phyloP scores from a whole-genome alignment of 139 green algal species.

The Chlorella vulgaris region DNA sequence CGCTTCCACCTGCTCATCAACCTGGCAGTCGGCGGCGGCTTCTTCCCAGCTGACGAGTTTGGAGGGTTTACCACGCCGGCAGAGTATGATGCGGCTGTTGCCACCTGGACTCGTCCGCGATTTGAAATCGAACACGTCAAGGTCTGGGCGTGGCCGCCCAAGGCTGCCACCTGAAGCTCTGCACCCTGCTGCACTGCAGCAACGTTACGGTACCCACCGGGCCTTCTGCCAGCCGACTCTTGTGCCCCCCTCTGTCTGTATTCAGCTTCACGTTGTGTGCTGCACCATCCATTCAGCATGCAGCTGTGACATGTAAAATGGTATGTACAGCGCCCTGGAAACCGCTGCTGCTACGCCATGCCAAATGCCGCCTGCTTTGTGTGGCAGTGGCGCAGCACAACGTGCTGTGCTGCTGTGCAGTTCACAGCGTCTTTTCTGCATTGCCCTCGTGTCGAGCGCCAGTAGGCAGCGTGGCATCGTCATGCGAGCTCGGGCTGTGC shows the following conservation, averaged over 20 bases:
- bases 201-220: too few relatives aligned
- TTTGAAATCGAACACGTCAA: slow-evolving; percentile 16
- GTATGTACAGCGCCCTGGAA: too few relatives aligned
- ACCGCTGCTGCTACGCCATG: too few relatives aligned
- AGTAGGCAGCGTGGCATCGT: background rate
- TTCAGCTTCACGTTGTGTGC: too few relatives aligned
- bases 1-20: slow-evolving; percentile 37
- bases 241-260: too few relatives aligned
- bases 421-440: background rate
- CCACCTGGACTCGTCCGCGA: background rate
- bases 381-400: background rate
- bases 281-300: too few relatives aligned
- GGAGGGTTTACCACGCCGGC: background rate
- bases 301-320: too few relatives aligned
- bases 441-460: background rate
- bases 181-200: too few relatives aligned
- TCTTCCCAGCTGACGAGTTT: background rate
- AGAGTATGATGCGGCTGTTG: background rate
- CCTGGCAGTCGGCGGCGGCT: slow-evolving; percentile 37
- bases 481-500: background rate
- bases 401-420: background rate
- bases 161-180: too few relatives aligned
- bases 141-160: slow-evolving; percentile 9
- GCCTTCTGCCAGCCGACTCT: too few relatives aligned
- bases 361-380: too few relatives aligned